phyloP scores from a whole-genome alignment of 2,329 filamentous ascomycete genomes.

The Triangularia verruculosa region DNA sequence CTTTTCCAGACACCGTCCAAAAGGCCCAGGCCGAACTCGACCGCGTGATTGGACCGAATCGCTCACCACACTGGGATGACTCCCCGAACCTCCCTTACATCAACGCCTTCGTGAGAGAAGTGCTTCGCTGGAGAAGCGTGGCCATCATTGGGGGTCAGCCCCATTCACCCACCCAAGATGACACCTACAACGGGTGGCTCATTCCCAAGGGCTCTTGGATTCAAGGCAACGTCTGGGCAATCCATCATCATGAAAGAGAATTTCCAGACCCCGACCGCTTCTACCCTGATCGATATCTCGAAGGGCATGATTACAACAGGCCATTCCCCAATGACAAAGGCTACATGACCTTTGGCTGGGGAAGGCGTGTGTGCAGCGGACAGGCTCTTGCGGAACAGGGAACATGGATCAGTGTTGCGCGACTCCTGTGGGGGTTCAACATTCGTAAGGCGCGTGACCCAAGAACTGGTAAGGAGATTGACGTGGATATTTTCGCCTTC shows the following conservation, averaged over 20 bases:
- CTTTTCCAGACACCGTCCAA: conserved; percentile 44
- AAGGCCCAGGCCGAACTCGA: conserved; percentile 54
- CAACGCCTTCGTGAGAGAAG: conserved; percentile 53
- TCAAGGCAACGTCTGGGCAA: conserved; percentile 51
- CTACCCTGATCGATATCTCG: conserved; percentile 41
- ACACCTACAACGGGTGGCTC: conserved; percentile 45
- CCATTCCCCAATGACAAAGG: conserved; percentile 49
- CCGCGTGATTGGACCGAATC: conserved; percentile 44
- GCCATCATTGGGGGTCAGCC: conserved; percentile 50
- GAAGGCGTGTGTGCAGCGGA: conserved; percentile 52
- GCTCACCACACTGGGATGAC: conserved; percentile 49
- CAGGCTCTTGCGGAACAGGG: conserved; percentile 58
- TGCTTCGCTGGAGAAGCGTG: conserved; percentile 54
- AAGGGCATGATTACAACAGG: conserved; percentile 37
- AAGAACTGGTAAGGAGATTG: conserved; percentile 42
- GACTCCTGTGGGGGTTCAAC: conserved; percentile 56
- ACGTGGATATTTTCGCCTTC: conserved; percentile 55
- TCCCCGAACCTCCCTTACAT: conserved; percentile 50
- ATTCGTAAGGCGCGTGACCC: conserved; percentile 40
- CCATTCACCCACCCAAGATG: conserved; percentile 46
- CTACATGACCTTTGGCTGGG: conserved; percentile 58
- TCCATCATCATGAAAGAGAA: conserved; percentile 45
- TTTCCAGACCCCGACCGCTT: conserved; percentile 47
- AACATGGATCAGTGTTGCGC: conserved; percentile 55
- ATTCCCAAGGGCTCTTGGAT: conserved; percentile 51